These are phyloP conservation scores for Neobulgaria alba DNA, from an alignment of 2,329 filamentous ascomycete species.

Conservation along the genomic window DNA sequence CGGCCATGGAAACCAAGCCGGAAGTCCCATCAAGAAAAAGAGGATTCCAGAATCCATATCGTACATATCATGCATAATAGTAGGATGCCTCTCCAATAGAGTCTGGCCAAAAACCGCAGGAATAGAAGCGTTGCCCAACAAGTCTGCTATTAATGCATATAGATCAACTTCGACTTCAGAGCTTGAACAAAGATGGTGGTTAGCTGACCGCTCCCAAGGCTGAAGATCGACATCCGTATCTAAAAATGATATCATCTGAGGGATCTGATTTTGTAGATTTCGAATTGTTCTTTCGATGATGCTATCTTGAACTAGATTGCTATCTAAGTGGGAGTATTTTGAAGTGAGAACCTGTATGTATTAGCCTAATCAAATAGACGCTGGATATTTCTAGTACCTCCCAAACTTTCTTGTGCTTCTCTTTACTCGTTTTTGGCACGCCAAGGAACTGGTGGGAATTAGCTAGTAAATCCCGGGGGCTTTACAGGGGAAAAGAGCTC, in stretches of 20 bases:
- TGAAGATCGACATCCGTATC: constrained; percentile 52
- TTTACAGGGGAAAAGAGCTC: neutral
- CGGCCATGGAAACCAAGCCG: constrained; percentile 46
- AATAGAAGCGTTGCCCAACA: constrained; percentile 43
- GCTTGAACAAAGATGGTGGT: constrained; percentile 34
- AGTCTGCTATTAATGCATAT: constrained; percentile 44
- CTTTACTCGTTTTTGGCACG: constrained; percentile 17
- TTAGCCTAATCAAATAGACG: constrained; percentile 29
- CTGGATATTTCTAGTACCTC: constrained; percentile 12
- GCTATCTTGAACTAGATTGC: constrained; percentile 33
- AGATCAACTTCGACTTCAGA: constrained; percentile 43
- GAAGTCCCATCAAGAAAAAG: constrained; percentile 44
- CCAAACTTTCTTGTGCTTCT: constrained; percentile 19
- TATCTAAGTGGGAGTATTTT: constrained; percentile 33
- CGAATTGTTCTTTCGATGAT: constrained; percentile 31
- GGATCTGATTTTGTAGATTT: constrained; percentile 37
- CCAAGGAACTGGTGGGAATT: constrained; percentile 23
- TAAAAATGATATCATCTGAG: constrained; percentile 50
- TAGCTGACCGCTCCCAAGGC: constrained; percentile 49
- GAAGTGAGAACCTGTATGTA: constrained; percentile 28
- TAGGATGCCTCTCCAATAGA: constrained; percentile 42
- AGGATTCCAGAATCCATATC: constrained; percentile 45
- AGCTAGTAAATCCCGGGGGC: constrained; percentile 1
- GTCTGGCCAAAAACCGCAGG: constrained; percentile 43
- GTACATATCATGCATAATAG: constrained; percentile 46